These are phyloP conservation scores for Mucor indicus DNA, from an alignment of 371 early-diverging fungal species.

Conservation along the genomic window DNA sequence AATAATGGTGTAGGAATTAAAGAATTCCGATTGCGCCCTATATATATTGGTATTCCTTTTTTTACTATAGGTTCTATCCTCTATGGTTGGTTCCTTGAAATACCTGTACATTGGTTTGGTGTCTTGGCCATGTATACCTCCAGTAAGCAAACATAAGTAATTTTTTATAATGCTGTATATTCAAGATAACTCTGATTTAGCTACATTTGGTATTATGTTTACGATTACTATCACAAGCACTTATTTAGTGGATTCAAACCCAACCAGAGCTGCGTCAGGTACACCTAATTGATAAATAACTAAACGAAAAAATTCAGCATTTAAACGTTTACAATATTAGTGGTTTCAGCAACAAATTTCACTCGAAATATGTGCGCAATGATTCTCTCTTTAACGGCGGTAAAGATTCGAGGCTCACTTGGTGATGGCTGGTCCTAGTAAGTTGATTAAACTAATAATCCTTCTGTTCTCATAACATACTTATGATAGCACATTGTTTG, in stretches of 20 bases:
- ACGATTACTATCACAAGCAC: conserved; percentile 30
- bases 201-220: conserved; percentile 34
- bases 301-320: background rate
- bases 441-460: no score
- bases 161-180: background rate
- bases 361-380: conserved; percentile 30
- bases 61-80: conserved; percentile 22
- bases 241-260: conserved; percentile 29
- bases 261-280: conserved; percentile 37
- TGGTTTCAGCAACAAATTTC: conserved; percentile 28
- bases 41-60: conserved; percentile 27
- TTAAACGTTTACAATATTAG: conserved; percentile 1
- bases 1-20: conserved; percentile 12
- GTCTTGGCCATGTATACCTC: conserved; percentile 22
- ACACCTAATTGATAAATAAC: no score
- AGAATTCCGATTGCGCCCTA: conserved; percentile 23
- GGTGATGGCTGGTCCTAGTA: conserved; percentile 44
- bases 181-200: background rate
- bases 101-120: conserved; percentile 24
- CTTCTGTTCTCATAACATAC: no score
- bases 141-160: conserved; percentile 3
- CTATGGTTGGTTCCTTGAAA: conserved; percentile 38
- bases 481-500: no score
- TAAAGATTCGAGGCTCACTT: conserved; percentile 18
- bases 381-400: conserved; percentile 33